Evolutionary conservation across 495 filamentous ascomycete genomes (phyloP).

Genomic region (Aspergillus baeticus): DNA sequence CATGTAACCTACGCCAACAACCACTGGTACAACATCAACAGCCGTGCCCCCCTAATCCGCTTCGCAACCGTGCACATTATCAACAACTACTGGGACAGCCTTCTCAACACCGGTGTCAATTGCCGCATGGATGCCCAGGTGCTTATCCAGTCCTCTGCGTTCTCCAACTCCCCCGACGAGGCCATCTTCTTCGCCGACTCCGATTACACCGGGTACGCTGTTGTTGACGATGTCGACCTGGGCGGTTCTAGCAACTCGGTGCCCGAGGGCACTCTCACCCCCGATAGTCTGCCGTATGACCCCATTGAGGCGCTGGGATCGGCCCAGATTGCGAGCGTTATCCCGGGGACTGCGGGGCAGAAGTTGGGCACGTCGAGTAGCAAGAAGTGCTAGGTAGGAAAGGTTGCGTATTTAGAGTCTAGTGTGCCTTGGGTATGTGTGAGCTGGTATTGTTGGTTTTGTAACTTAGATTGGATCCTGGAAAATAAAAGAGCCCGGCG

Average conservation of each 20-base stretch:
- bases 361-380: background rate
- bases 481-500: too few species aligned
- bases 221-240: constrained; percentile 10
- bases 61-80: constrained; percentile 9
- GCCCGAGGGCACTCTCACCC: background rate
- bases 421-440: too few species aligned
- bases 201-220: constrained; percentile 12
- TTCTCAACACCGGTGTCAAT: constrained; percentile 7
- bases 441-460: too few species aligned
- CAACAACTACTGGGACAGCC: constrained; percentile 14
- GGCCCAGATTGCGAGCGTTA: background rate
- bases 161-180: constrained; percentile 5
- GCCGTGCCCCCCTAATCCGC: constrained; percentile 5
- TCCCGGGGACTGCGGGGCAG: background rate
- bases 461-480: too few species aligned
- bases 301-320: constrained; percentile 5
- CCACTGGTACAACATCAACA: constrained; percentile 11
- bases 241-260: constrained; percentile 12
- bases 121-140: constrained; percentile 12
- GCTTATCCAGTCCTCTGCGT: constrained; percentile 10
- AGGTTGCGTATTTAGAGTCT: too few species aligned
- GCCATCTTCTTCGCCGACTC: constrained; percentile 12
- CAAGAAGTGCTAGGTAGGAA: too few species aligned
- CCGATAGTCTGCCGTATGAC: constrained; percentile 1
- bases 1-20: constrained; percentile 13